Evolutionary conservation across 495 filamentous ascomycete species (phyloP), one percentile per base, ranked within the genome.

Genomic region (Penicillium canescens): DNA sequence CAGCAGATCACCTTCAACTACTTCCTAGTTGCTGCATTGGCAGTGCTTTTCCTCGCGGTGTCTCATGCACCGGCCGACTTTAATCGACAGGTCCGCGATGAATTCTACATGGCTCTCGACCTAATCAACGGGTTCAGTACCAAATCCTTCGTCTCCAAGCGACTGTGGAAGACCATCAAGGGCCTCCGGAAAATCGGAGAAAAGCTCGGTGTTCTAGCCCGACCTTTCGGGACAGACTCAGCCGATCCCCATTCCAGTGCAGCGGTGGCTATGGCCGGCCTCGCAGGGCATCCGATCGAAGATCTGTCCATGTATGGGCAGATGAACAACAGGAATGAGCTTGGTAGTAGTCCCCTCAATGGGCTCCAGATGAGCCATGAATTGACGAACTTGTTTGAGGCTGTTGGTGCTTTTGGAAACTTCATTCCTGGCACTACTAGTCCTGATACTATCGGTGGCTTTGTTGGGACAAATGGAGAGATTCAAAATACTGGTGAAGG

Each of bases 1-100:
- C 84, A 90, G 48, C 90, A 94, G 66, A 83, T 91, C 34, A 86
- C 86, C 54, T 93, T 92, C 73, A 90, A 96, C 67, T 91, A 92
- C 61, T 96, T 96, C 68, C 78, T 96, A 14, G 84, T 90, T 10
- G 86, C 88, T 8, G 86, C 90, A 9, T 78, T 96, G 23, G 87
- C 88, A 0, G 90, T 93, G 3, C 75, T 96, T 7, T 92, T 94
- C 66, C 82, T 96, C 0, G 90, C 90, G 0, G 88, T 89, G 2
- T 89, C 85, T 12, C 90, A 96, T 63, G 89, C 90, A 3, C 89
- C 91, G 0, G 76, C 85, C 1, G 82, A 88, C 37, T 96, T 93
- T 66, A 89, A 84, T 59, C 77, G 81, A 8, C 71, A 80, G 39
- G 89, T 89, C 46, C 80, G 88, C n/a, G 83, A 86, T 51, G 91